Conservation (phyloP, 2,329 filamentous ascomycete genomes). For the Mariannaea sp. region DNA sequence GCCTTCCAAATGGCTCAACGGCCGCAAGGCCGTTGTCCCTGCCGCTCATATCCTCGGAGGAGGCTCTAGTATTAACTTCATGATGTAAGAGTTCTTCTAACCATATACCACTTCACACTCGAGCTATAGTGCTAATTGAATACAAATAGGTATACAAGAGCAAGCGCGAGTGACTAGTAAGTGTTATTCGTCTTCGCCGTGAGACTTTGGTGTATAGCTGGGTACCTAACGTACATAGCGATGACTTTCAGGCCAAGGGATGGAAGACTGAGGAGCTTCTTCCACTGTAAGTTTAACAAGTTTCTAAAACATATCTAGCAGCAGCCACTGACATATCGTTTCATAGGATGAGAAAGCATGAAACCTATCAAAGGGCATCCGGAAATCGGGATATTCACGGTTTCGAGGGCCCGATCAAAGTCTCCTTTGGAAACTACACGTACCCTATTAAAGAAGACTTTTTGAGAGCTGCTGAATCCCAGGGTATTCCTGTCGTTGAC, state of each 20-base stretch:
- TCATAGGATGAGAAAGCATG: conserved; percentile 72
- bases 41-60: conserved; percentile 74
- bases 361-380: conserved; percentile 72
- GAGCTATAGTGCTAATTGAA: no score
- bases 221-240: no score
- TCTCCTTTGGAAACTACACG: conserved; percentile 79
- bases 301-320: not conserved
- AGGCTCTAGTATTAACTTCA: conserved; percentile 77
- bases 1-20: conserved; percentile 73
- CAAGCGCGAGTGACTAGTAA: conserved; percentile 35
- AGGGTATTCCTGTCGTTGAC: conserved; percentile 74
- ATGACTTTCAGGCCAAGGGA: conserved; percentile 80
- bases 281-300: conserved; percentile 51
- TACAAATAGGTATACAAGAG: no score
- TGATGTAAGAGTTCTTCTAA: no score
- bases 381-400: conserved; percentile 73
- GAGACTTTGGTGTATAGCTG: no score
- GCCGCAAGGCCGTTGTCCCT: conserved; percentile 74
- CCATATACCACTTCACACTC: no score
- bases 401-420: conserved; percentile 80
- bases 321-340: not conserved
- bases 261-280: conserved; percentile 77
- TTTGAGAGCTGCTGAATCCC: conserved; percentile 71
- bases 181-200: not conserved
- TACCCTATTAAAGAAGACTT: conserved; percentile 86